Conservation (phyloP, 352 stramenopile genomes). For the Globisporangium emineosum region DNA sequence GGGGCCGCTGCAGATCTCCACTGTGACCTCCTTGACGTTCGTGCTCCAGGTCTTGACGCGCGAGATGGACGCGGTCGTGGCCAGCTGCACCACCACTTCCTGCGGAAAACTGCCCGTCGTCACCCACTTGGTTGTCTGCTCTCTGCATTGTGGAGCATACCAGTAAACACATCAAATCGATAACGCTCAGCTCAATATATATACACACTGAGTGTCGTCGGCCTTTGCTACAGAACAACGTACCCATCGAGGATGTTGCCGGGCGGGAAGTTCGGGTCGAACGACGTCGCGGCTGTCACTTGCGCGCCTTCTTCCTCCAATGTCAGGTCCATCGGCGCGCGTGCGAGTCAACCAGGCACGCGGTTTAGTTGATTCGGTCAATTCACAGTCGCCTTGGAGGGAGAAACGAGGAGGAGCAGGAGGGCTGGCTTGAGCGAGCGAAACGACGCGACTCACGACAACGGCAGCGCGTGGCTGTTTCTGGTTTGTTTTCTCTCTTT, state of each 20-base stretch:
- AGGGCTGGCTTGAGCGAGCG: background rate
- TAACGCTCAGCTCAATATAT: no score
- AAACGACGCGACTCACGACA: constrained; percentile 7
- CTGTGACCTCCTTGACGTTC: constrained; percentile 66
- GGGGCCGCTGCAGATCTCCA: constrained; percentile 66
- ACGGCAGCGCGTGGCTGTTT: background rate
- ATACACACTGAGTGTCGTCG: no score
- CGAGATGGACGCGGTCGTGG: constrained; percentile 72
- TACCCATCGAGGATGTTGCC: constrained; percentile 83
- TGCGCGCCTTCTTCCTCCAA: constrained; percentile 80
- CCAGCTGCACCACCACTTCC: constrained; percentile 77
- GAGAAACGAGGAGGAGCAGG: background rate
- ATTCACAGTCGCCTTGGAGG: background rate
- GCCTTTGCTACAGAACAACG: constrained; percentile 4
- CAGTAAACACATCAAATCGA: no score
- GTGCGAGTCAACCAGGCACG: background rate
- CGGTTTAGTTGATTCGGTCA: background rate
- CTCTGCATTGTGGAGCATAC: constrained; percentile 40
- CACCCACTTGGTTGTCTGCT: constrained; percentile 76
- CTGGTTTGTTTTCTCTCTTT: constrained; percentile 4
- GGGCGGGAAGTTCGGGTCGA: constrained; percentile 62
- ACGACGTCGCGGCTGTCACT: constrained; percentile 77
- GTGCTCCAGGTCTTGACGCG: constrained; percentile 78
- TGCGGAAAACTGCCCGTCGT: constrained; percentile 82
- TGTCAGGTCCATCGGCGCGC: constrained; percentile 61